These are phyloP conservation scores for Radiomyces spectabilis DNA, from an alignment of 192 early-diverging fungal genomes.

Conservation along the genomic window DNA sequence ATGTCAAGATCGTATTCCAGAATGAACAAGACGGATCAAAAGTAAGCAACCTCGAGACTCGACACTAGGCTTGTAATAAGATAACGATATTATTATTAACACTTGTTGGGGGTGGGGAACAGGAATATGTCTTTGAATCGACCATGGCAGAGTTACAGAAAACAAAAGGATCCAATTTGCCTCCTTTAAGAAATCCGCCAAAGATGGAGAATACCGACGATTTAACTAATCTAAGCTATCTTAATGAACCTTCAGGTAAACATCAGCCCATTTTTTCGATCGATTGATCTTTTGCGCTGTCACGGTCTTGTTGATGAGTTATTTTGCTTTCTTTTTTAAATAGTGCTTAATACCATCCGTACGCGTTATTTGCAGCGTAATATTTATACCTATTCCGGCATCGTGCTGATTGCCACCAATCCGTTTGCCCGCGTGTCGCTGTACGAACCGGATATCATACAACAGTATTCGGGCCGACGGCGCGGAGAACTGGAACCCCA, in stretches of 20 bases:
- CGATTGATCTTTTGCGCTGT: not conserved
- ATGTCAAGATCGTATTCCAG: constrained; percentile 54
- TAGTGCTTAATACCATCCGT: constrained; percentile 88
- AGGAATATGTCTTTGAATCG: constrained; percentile 67
- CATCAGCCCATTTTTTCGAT: not conserved
- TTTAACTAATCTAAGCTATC: constrained; percentile 83
- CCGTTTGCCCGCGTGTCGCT: constrained; percentile 83
- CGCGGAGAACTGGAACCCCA: constrained; percentile 95
- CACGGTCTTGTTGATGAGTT: not conserved
- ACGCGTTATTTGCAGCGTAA: constrained; percentile 84
- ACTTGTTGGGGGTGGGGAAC: too few species aligned
- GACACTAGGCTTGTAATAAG: not conserved
- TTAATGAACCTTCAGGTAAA: constrained; percentile 83
- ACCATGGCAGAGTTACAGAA: constrained; percentile 62
- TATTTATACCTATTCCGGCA: constrained; percentile 99
- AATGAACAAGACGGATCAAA: constrained; percentile 34
- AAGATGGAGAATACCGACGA: constrained; percentile 84
- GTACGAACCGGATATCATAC: constrained; percentile 88
- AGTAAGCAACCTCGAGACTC: not conserved
- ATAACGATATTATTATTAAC: not conserved
- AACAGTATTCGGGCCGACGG: constrained; percentile 87
- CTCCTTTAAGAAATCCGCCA: constrained; percentile 93
- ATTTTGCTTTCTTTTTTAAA: not conserved
- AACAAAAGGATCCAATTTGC: constrained; percentile 63
- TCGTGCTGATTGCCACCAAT: constrained; percentile 97